These are phyloP conservation scores for Babesia sp. DNA, from an alignment of 169 alveolate genomes.

Conservation along the genomic window DNA sequence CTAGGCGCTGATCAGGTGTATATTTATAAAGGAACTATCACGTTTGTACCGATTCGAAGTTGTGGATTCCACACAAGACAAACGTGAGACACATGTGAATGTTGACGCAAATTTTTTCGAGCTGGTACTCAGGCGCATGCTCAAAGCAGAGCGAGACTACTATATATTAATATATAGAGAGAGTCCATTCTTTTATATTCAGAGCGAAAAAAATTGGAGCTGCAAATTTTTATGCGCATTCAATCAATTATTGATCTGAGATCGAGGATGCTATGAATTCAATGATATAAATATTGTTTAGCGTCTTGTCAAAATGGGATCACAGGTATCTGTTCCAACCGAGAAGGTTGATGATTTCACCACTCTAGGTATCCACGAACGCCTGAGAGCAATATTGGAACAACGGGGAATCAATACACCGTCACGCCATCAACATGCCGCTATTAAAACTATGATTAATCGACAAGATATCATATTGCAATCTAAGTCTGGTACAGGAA, in stretches of 20 bases:
- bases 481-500: slow-evolving; percentile 81
- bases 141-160: too few relatives aligned
- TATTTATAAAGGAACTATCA: too few relatives aligned
- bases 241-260: background rate
- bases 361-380: slow-evolving; percentile 12
- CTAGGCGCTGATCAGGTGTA: too few relatives aligned
- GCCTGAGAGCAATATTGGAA: slow-evolving; percentile 4
- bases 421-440: slow-evolving; percentile 37
- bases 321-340: background rate
- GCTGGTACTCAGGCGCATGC: too few relatives aligned
- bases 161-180: too few relatives aligned
- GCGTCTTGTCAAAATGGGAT: background rate
- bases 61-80: too few relatives aligned
- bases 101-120: too few relatives aligned
- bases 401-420: slow-evolving; percentile 26
- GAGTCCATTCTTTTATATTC: too few relatives aligned
- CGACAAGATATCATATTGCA: slow-evolving; percentile 57
- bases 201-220: too few relatives aligned
- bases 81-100: too few relatives aligned
- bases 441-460: slow-evolving; percentile 19
- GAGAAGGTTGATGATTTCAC: slow-evolving; percentile 6
- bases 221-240: too few relatives aligned
- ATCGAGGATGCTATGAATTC: background rate
- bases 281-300: background rate
- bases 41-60: too few relatives aligned